Base-by-base conservation (phyloP, 352 stramenopile genomes). In the Pythium insidiosum region DNA sequence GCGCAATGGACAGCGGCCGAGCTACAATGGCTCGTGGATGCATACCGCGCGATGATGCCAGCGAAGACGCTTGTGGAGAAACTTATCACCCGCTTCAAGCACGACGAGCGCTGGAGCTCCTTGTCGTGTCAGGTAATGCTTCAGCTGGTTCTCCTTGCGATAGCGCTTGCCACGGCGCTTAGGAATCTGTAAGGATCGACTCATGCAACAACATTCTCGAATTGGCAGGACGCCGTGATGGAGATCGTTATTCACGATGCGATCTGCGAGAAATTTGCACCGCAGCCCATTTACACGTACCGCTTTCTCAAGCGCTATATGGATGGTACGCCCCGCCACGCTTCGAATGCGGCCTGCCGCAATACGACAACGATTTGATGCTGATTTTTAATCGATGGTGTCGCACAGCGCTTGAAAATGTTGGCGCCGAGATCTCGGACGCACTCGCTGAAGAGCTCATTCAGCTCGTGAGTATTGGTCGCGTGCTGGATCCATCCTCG, bases 251-350 rank as follows among this genome's bases (percentile, higher is more conserved):
- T 91, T 33, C 62, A 63, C 15, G 73, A 91, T 42, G 30, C 50
- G 0, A 47, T 91, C 6, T 79, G 57, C 16, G 63, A 88, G 13
- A 55, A 72, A n/a, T 88, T 72, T 50, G 50, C 75, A 13, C 79
- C 75, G 6, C 63, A 73, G 31, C 60, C 53, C 40, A 78, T 48
- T 21, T 91, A 86, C 47, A 74, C 66, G 13, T 88, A 76, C 50
- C 68, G 65, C 4, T 79, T 91, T 21, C 60, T 91, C 19, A 91
- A 88, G 51, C 53, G 15, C 29, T 88, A 73, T 55, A 62, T 77
- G 20, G 47, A 69, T 36, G 75, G 79, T 88, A 63, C 5, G 58
- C 11, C 28, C 23, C 25, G 42, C 18, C 15, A 18, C 4, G 5
- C 19, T n/a, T 5, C 10, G 6, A 20, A 39, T 39, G 28, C 9